Percentiles rank a stretch among this genome's conserved stretches.
Evolutionary conservation across 306 rosid species (phyloP).

Genomic region (Cyclanthera cordifolia): DNA sequence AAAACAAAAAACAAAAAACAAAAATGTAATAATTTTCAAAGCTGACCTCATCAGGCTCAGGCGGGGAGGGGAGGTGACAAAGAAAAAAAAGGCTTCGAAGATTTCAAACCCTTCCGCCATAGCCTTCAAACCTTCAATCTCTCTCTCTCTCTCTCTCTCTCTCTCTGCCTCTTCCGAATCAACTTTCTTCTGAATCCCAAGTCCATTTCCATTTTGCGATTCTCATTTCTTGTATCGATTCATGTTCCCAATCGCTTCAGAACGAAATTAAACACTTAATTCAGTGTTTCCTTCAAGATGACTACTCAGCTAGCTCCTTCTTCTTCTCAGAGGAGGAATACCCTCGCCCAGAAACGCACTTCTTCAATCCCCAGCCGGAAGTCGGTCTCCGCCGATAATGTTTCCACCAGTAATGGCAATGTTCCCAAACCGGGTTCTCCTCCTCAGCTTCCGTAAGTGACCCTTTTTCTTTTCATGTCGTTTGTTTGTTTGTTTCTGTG

Average conservation of each 20-base stretch:
- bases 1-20: background rate
- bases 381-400: conserved; percentile 27
- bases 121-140: background rate
- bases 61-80: background rate
- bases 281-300: conserved; percentile 30
- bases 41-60: conserved; percentile 1
- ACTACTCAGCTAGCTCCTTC: conserved; percentile 38
- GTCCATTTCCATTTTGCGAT: background rate
- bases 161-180: too few species aligned
- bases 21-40: background rate
- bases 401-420: conserved; percentile 27
- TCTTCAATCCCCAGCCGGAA: conserved; percentile 42
- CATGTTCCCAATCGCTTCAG: background rate
- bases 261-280: background rate
- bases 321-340: conserved; percentile 33
- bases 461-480: background rate
- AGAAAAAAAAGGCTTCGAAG: background rate
- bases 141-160: too few species aligned
- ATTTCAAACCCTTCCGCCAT: background rate
- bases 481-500: background rate
- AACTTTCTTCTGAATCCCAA: too few species aligned
- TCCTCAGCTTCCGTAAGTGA: conserved; percentile 29
- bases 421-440: conserved; percentile 56
- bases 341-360: conserved; percentile 34
- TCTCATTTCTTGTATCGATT: background rate